Conservation (phyloP, 257 asterid genomes). For the Penstemon barbatus region DNA sequence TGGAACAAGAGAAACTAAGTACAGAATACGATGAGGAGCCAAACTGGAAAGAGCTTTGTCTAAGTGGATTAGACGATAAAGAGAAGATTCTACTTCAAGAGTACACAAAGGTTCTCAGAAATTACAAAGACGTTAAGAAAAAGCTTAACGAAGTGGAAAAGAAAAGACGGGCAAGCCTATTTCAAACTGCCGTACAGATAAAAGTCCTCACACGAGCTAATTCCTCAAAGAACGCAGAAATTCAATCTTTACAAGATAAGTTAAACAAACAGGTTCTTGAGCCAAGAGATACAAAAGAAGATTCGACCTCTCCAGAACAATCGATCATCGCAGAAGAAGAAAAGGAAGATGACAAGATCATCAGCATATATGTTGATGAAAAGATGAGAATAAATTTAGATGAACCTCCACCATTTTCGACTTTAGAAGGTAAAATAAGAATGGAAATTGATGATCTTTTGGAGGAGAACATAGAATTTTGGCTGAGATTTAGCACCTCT, state of each 20-base stretch:
- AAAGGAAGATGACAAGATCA: too few relatives aligned
- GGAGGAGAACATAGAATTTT: too few relatives aligned
- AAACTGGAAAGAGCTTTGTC: constrained; percentile 74
- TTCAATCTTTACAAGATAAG: constrained; percentile 33
- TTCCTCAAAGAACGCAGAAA: constrained; percentile 48
- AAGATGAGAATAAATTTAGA: too few relatives aligned
- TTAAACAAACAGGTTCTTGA: constrained; percentile 24
- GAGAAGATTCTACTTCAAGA: constrained; percentile 73
- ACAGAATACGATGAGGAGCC: constrained; percentile 40
- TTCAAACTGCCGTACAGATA: constrained; percentile 59
- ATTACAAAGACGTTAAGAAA: constrained; percentile 76
- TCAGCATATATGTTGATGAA: too few relatives aligned
- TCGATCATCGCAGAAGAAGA: too few relatives aligned
- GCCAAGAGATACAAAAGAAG: constrained; percentile 21
- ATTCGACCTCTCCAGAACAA: neutral
- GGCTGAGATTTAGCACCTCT: too few relatives aligned
- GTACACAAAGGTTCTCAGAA: constrained; percentile 66
- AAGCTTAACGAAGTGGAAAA: constrained; percentile 64
- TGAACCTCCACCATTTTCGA: too few relatives aligned
- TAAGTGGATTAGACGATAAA: constrained; percentile 69
- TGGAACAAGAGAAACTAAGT: too few relatives aligned
- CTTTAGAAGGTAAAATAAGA: too few relatives aligned
- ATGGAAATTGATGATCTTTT: too few relatives aligned
- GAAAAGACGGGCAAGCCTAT: constrained; percentile 55
- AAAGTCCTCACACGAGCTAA: constrained; percentile 47